These are phyloP conservation scores for Pichia sp. DNA, from an alignment of 1,139 yeast species.

Conservation along the genomic window DNA sequence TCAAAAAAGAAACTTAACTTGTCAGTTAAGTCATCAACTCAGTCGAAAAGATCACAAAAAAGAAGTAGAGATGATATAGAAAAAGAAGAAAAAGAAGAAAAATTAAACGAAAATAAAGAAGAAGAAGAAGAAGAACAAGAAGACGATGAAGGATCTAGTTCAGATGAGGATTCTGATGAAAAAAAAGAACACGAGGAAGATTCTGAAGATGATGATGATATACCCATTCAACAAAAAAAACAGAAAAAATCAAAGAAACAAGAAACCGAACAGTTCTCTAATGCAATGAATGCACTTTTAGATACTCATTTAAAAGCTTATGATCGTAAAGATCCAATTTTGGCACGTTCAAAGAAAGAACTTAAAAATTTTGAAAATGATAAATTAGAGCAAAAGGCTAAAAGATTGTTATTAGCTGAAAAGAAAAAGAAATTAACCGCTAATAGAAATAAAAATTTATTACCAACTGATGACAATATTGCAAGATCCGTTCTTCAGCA, in stretches of 20 bases:
- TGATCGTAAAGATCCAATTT: conserved; percentile 81
- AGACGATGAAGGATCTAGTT: conserved; percentile 4
- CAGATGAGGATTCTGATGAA: conserved; percentile 3
- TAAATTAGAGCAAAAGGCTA: conserved; percentile 80
- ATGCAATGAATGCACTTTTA: conserved; percentile 77
- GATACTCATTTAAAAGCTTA: conserved; percentile 85
- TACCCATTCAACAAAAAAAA: conserved; percentile 36
- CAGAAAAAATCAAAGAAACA: conserved; percentile 53
- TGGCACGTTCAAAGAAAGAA: conserved; percentile 68
- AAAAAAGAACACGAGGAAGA: conserved; percentile 14
- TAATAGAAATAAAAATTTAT: conserved; percentile 58
- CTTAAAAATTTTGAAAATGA: conserved; percentile 73
- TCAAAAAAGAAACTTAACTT: background rate
- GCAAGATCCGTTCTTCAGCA: conserved; percentile 57
- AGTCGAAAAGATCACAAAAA: background rate
- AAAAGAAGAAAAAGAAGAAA: conserved; percentile 13
- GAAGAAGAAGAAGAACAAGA: conserved; percentile 28
- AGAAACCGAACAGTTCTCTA: conserved; percentile 49
- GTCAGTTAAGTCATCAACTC: background rate
- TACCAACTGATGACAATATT: conserved; percentile 46
- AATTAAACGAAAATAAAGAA: conserved; percentile 21
- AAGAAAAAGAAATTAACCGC: conserved; percentile 63
- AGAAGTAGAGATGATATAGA: conserved; percentile 24
- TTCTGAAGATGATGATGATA: conserved; percentile 17
- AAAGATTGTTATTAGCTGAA: conserved; percentile 61